Percentiles rank a stretch among this genome's conserved stretches.
Evolutionary conservation across 2,329 filamentous ascomycete species (phyloP).

Genomic region (Lachnellula subtilissima): DNA sequence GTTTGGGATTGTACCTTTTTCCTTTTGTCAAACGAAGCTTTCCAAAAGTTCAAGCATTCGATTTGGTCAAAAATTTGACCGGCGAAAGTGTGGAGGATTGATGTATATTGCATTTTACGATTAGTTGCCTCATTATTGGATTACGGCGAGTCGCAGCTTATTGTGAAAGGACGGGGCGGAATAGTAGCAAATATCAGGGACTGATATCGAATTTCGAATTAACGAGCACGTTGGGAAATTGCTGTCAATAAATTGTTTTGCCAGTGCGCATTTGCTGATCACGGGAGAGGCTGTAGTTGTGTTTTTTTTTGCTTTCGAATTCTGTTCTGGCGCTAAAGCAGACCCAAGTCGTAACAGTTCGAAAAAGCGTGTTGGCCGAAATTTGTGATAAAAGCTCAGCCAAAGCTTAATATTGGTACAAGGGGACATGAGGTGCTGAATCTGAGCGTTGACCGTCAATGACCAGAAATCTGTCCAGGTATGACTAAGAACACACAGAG

Average conservation of each 20-base stretch:
- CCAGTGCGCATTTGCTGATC: constrained; percentile 25
- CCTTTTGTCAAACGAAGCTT: background rate
- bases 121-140: constrained; percentile 22
- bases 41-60: background rate
- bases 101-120: constrained; percentile 18
- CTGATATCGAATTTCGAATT: constrained; percentile 19
- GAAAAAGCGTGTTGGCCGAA: constrained; percentile 29
- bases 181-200: constrained; percentile 24
- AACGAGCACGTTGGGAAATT: constrained; percentile 29
- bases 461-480: constrained; percentile 30
- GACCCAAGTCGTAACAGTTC: constrained; percentile 29
- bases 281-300: constrained; percentile 27
- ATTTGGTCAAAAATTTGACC: background rate
- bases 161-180: constrained; percentile 10
- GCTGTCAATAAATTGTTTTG: constrained; percentile 24
- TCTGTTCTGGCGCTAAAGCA: constrained; percentile 32
- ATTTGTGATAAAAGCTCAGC: constrained; percentile 28
- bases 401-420: constrained; percentile 35
- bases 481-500: constrained; percentile 25
- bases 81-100: background rate
- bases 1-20: background rate
- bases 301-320: constrained; percentile 28
- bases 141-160: constrained; percentile 13
- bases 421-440: constrained; percentile 32
- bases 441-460: constrained; percentile 29